Base-by-base conservation (phyloP, 805 yeast genomes). In the Ogataea pilisensis region DNA sequence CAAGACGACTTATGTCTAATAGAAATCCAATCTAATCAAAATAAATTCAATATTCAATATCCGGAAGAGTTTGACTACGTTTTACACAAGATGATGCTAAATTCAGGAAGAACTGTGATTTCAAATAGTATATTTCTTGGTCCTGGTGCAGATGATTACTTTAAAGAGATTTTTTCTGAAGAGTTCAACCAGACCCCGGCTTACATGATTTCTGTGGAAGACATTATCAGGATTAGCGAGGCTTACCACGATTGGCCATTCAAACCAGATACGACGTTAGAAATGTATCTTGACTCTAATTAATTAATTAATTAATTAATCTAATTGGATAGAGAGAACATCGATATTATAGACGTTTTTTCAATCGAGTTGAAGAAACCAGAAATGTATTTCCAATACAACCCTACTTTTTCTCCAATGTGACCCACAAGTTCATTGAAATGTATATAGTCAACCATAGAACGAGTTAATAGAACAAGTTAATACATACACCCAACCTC, bases 181-280 rank as follows among this genome's bases (percentile, higher is more conserved):
- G 66, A 64, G 0, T 37, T 82, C 2, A 52, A 76, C 38, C 55
- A 72, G 13, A 75, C 69, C 44, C 55, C 58, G 3, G 73, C 82
- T 1, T 59, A 64, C 13, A 71, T 73, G 3, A 63, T 89, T 35
- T 66, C 78, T 0, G 55, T 65, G 2, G 75, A 73, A 1, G 91
- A 88, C n/a, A 66, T 82, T 44, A 43, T 67, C 5, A 49, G 58
- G 5, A 55, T 90, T 5, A 68, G 79, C 8, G 61, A 73, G 3
- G 68, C 64, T 2, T 87, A 82, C 55, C 70, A 68, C 31, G 54
- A 63, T 12, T 91, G 97, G 98, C 93, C 97, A 0, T 91, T 89
- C 68, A 88, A 82, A 60, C 97, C 65, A 3, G 49, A 58, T 35
- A 44, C 53, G 8, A 46, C 41, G n/a, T 42, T 60, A 13, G 63